A percentile compares a stretch with the other conserved stretches of the same genome.
phyloP scores from a whole-genome alignment of 2,329 filamentous ascomycete genomes.

The Drechslerella stenobrocha region DNA sequence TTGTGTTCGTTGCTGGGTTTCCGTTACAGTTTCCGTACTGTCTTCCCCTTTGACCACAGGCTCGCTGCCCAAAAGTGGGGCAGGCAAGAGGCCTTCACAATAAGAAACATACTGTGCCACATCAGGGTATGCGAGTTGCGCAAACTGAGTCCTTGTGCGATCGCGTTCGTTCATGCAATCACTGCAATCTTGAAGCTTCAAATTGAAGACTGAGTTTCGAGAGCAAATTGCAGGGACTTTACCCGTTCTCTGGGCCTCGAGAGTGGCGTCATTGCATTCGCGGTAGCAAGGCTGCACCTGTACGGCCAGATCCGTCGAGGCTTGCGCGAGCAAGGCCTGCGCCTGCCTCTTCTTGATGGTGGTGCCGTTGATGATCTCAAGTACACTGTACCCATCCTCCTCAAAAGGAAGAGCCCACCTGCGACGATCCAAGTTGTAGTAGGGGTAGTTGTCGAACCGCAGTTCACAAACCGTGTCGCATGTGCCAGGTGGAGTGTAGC shows the following conservation, averaged over 20 bases:
- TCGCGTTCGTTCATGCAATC: conserved; percentile 36
- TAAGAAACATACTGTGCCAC: conserved; percentile 45
- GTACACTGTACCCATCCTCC: conserved; percentile 21
- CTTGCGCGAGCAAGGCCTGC: conserved; percentile 37
- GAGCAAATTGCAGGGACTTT: conserved; percentile 37
- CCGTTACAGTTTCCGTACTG: conserved; percentile 21
- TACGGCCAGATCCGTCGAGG: conserved; percentile 26
- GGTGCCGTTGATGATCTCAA: conserved; percentile 3
- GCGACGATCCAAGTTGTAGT: conserved; percentile 36
- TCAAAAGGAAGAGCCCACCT: conserved; percentile 38
- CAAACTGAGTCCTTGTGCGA: conserved; percentile 29
- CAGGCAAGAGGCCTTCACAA: conserved; percentile 40
- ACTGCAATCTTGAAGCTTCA: conserved; percentile 39
- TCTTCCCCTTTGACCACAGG: conserved; percentile 43
- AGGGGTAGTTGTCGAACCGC: conserved; percentile 24
- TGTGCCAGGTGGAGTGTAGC: conserved; percentile 2
- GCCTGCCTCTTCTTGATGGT: conserved; percentile 36
- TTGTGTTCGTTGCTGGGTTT: conserved; percentile 3
- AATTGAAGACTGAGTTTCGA: conserved; percentile 31
- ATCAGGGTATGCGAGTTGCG: conserved; percentile 37
- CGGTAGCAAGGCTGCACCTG: conserved; percentile 41
- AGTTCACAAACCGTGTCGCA: conserved; percentile 38
- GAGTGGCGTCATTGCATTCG: conserved; percentile 26
- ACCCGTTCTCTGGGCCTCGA: conserved; percentile 41
- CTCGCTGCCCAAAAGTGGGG: conserved; percentile 27